Evolutionary conservation across 208 protist species (phyloP), one percentile per base, ranked within the genome.

Genomic region (Crithidia fasciculata): DNA sequence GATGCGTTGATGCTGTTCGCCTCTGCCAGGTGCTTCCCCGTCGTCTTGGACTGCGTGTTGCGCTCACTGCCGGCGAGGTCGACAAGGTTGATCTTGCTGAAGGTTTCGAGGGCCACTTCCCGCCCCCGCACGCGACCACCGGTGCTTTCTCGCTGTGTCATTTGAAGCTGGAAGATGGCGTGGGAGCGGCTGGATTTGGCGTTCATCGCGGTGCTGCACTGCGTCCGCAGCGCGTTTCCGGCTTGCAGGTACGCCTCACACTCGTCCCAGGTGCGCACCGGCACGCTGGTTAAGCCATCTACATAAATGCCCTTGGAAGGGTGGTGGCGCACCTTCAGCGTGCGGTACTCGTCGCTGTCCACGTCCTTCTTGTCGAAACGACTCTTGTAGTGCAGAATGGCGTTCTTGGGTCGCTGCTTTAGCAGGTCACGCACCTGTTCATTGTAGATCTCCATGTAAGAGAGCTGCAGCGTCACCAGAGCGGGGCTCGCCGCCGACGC

Each of bases 161-260:
- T 61, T 49, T 82, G 83, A 18, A 99, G 69, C 72, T 95, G 80
- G 62, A 99, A 98, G 55, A 99, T 98, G 43, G 95, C 95, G 84
- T 99, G 98, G 0, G 98, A 98, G 36, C 97, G 84, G 58, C 86
- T 96, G 18, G 87, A 96, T 39, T 78, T 84, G 2, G 90, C 89
- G 79, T 99, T 99, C 85, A 97, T 97, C 39, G 78, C 73, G 1
- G 96, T 99, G 72, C 77, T 87, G 57, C 67, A 69, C 41, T 89
- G 84, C 50, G 85, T 88, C 49, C 95, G 85, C n/a, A 81, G 74
- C 9, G 75, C 64, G 43, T 90, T 91, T 19, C 96, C 97, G 41
- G 81, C 71, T 19, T 89, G 78, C 16, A 98, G 74, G 39, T 81
- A 78, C 16, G 69, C 57, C 64, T 88, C 80, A 45, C 95, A 97